Conservation (phyloP, 2,329 filamentous ascomycete genomes). For the Alternaria alternata region DNA sequence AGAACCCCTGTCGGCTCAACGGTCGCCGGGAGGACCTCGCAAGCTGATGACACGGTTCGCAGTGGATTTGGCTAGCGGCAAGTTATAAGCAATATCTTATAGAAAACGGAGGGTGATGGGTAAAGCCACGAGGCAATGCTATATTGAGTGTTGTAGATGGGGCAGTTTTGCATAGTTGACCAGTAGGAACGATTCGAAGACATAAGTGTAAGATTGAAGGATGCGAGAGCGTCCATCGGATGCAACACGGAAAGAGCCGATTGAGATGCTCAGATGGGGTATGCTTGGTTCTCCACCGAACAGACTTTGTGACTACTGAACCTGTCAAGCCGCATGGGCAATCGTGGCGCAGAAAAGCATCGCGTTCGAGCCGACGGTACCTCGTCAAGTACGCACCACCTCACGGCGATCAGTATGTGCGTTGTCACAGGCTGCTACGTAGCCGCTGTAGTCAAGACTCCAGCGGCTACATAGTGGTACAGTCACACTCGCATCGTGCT, state of each 20-base stretch:
- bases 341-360: not conserved
- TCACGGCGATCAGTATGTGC: not conserved
- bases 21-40: constrained; percentile 17
- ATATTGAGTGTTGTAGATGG: not conserved
- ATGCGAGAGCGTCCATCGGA: not conserved
- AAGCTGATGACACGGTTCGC: constrained; percentile 24
- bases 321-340: not conserved
- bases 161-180: not conserved
- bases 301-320: not conserved
- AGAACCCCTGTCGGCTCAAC: constrained; percentile 31
- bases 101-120: constrained; percentile 1
- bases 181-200: constrained; percentile 7
- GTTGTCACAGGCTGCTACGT: not conserved
- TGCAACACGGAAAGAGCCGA: not conserved
- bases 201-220: constrained; percentile 10
- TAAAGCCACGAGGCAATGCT: not conserved
- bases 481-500: not conserved
- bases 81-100: constrained; percentile 18
- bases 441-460: not conserved
- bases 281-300: not conserved
- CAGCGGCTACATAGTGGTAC: not conserved
- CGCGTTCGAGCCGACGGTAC: not conserved
- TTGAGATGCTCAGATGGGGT: not conserved
- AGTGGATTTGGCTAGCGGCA: constrained; percentile 15
- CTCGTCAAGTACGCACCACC: not conserved